phyloP scores from a whole-genome alignment of 495 filamentous ascomycete species.

The Thermothielavioides terrestris region DNA sequence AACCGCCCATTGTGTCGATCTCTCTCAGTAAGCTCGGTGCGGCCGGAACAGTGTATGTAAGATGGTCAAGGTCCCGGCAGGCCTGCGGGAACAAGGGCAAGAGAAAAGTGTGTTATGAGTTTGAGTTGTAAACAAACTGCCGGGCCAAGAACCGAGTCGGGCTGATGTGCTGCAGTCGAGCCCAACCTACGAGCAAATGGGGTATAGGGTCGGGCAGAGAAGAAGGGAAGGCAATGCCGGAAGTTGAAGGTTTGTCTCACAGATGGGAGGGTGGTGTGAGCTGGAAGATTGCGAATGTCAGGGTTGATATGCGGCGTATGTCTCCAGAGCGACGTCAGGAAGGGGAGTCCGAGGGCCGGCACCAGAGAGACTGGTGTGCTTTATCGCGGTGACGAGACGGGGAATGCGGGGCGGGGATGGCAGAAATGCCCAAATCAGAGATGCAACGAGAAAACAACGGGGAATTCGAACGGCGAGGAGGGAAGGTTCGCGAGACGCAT shows the following conservation, averaged over 20 bases:
- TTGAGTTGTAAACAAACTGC: conserved; percentile 11
- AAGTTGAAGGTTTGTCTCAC: conserved; percentile 37
- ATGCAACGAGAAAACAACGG: conserved; percentile 33
- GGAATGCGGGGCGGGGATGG: conserved; percentile 40
- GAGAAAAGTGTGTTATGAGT: not conserved
- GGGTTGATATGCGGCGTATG: conserved; percentile 43
- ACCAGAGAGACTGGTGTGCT: conserved; percentile 54
- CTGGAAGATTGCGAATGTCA: conserved; percentile 24
- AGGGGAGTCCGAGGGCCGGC: conserved; percentile 34
- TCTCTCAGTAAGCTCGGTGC: conserved; percentile 12
- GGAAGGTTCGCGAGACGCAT: conserved; percentile 44
- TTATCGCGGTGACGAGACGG: conserved; percentile 49
- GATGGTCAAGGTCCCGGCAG: conserved; percentile 1
- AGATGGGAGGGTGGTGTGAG: conserved; percentile 31
- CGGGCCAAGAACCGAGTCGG: conserved; percentile 29
- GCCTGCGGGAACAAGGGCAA: conserved; percentile 4
- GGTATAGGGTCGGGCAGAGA: conserved; percentile 13
- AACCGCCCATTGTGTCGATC: conserved; percentile 46
- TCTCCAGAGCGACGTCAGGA: conserved; percentile 41
- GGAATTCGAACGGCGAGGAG: conserved; percentile 37
- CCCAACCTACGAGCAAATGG: conserved; percentile 40
- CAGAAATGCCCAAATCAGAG: conserved; percentile 38
- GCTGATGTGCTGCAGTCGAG: conserved; percentile 49
- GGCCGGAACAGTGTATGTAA: not conserved
- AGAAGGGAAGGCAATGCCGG: conserved; percentile 24